Evolutionary conservation across 768 basidiomycete genomes (phyloP), one percentile per base, ranked within the genome.

Genomic region (Auricularia auricula-judae): DNA sequence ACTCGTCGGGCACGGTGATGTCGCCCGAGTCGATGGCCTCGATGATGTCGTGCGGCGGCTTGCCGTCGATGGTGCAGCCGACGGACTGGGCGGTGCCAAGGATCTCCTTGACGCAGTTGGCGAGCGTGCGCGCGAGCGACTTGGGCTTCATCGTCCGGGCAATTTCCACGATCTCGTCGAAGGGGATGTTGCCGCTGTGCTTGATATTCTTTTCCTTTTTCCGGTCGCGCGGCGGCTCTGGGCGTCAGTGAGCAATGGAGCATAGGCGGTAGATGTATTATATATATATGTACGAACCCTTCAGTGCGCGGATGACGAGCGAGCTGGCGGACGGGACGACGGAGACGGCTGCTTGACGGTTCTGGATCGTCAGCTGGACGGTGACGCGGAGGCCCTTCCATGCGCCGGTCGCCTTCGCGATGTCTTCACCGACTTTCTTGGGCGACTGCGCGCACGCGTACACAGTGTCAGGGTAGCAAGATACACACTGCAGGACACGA

Each of bases 181-280:
- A 82, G 64, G 93, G 73, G 69, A 99, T 83, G 81, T 98, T 98
- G 66, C 97, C 97, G 67, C 79, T 78, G 84, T 98, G 97, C 79
- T 98, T 98, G 82, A 99, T 97, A 84, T 98, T 99, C 84, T 99
- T 99, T 85, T 99, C 96, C 87, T 99, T 99, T 80, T 99, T 99
- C 69, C 97, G 89, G 81, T 99, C 97, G 73, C 97, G 93, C 70
- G 94, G 93, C 68, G 97, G 94, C 82, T 98, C 96, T 96, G 75
- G 3, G 72, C 18, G 36, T 36, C 64, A 21, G 36, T 39, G 33
- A 61, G 8, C 35, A 61, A 36, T 42, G 39, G 42, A 4, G 14
- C 39, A 16, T 5, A 34, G 51, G 11, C 8, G 23, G 14, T 35
- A 29, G 2, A 59, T 10, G 14, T n/a, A 21, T 11, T 11, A 16